Evolutionary conservation across 2,329 filamentous ascomycete genomes (phyloP).

Genomic region (Aaosphaeria arxii): DNA sequence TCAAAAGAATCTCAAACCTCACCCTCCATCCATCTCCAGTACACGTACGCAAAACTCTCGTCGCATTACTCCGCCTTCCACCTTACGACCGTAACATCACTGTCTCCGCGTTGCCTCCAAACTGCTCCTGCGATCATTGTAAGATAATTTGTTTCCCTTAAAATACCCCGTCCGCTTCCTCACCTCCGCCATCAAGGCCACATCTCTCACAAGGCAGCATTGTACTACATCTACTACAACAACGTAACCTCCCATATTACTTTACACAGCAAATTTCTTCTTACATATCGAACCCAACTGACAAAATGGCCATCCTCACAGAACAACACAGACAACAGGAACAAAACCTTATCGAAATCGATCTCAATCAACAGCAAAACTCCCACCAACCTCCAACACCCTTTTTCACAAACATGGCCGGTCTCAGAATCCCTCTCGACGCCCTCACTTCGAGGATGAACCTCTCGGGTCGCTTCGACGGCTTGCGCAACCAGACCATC

Average conservation of each 20-base stretch:
- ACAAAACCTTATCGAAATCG: too few species aligned
- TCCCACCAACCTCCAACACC: not conserved
- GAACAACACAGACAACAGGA: too few species aligned
- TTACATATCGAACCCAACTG: constrained; percentile 25
- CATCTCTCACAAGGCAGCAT: constrained; percentile 12
- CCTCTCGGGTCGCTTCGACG: constrained; percentile 78
- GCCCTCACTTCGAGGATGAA: constrained; percentile 88
- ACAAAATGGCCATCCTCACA: constrained; percentile 14
- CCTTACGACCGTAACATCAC: constrained; percentile 1
- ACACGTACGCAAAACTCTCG: constrained; percentile 1
- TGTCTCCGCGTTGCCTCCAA: constrained; percentile 13
- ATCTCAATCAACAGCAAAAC: constrained; percentile 13
- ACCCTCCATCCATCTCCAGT: not conserved
- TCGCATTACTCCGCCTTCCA: not conserved
- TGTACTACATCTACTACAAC: too few species aligned
- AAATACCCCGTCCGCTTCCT: not conserved
- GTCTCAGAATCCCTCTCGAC: constrained; percentile 91
- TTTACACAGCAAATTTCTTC: constrained; percentile 26
- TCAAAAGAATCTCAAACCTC: not conserved
- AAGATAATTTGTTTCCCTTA: constrained; percentile 25
- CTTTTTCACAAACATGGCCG: constrained; percentile 59
- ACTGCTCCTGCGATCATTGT: constrained; percentile 10
- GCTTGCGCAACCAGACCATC: constrained; percentile 75
- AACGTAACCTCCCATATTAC: not conserved
- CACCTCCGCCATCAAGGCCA: constrained; percentile 19